Evolutionary conservation across 169 alveolate genomes (phyloP), one percentile per base, ranked within the genome.

Genomic region (Plasmodium relictum): DNA sequence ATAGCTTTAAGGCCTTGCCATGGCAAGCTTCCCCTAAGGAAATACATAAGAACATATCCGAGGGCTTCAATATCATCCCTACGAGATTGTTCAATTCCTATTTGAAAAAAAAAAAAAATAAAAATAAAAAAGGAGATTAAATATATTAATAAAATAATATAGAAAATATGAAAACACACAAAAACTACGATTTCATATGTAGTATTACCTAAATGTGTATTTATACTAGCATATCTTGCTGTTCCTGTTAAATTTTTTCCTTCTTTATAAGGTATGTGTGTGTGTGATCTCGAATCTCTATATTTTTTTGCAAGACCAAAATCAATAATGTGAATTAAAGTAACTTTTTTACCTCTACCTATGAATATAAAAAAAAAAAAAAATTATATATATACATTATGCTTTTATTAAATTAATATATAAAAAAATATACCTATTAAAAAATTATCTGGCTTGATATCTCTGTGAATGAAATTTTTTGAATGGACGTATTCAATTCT

Each of bases 31-130:
- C 99, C 99, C 70, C 99, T 95, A 78, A 97, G 96, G 94, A 99
- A 98, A 95, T 98, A 98, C 97, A 98, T 97, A 62, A 99, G 95
- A 26, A 97, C 99, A 94, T 98, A 98, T 9, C 99, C 99, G 16
- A 98, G 95, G 56, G 99, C 99, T 94, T 99, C 99, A 74, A 99
- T 94, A 93, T 99, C 99, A 90, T 99, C 99, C 66, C 99, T 95
- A 18, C 99, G 96, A 73, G 98, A 94, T 93, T 98, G 99, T 88
- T 98, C 99, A 61, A 98, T 98, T 52, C 92, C 92, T 80, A 18
- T 10, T 14, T 8, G 37, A 65, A 24, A 42, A 20, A n/a, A 14
- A 44, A 31, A 16, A 37, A 39, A 18, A 73, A 20, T 2, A 16
- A 16, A 73, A 73, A 71, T 31, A 31, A 31, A 20, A n/a, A n/a